Evolutionary conservation across 139 green algal genomes (phyloP).

Genomic region (Deuterostichococcus epilithicus): DNA sequence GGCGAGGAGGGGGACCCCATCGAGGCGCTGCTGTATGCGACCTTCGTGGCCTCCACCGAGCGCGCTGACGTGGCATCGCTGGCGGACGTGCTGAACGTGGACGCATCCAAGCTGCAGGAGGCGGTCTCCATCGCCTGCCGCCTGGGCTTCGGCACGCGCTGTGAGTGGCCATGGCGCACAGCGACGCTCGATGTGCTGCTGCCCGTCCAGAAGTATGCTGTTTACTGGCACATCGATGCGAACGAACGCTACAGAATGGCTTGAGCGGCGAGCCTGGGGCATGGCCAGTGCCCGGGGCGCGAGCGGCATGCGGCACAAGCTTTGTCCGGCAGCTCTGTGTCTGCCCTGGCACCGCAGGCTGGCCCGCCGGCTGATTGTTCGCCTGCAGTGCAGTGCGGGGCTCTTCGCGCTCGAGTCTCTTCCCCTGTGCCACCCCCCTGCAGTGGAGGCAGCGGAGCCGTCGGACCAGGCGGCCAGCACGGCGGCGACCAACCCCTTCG

Average conservation of each 20-base stretch:
- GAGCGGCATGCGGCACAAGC: no score
- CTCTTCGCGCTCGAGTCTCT: no score
- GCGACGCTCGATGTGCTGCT: background rate
- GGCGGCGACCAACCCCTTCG: background rate
- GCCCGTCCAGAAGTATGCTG: no score
- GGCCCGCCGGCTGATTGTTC: no score
- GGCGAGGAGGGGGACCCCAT: conserved; percentile 62
- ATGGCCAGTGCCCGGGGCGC: no score
- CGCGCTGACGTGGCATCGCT: conserved; percentile 61
- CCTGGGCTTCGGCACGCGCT: conserved; percentile 66
- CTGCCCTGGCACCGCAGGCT: no score
- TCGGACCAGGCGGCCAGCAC: background rate
- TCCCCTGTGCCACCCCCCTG: no score
- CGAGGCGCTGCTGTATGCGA: conserved; percentile 84
- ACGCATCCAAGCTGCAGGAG: conserved; percentile 50
- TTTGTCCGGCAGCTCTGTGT: no score
- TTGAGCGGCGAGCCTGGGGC: no score
- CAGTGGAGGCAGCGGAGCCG: background rate
- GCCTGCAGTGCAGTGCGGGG: no score
- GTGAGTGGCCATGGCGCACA: background rate
- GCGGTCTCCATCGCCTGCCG: conserved; percentile 79
- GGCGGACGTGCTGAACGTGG: conserved; percentile 51
- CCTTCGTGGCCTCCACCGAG: conserved; percentile 89
- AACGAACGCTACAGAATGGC: no score
- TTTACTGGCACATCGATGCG: no score